Evolutionary conservation across 2,329 filamentous ascomycete species (phyloP), one percentile per base, ranked within the genome.

Genomic region (Neurospora crassa): DNA sequence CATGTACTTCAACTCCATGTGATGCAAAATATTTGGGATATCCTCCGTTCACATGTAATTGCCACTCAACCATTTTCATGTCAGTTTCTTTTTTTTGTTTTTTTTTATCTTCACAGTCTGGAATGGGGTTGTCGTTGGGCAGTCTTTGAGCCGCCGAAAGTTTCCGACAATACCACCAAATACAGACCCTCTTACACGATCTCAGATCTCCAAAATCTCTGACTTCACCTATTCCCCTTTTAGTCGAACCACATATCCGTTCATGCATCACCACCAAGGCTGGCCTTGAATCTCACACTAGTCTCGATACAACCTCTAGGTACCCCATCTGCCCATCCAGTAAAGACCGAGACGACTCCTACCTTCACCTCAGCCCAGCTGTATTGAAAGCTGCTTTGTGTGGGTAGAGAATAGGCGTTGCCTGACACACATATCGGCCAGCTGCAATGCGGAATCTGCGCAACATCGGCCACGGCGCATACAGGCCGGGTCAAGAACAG

Each of bases 401-500:
- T 53, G 29, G 45, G 45, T 24, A 53, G 45, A 70, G 69, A 70
- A 69, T 72, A 68, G 24, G 53, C 63, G 40, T 53, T 37, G 34
- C 34, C 34, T 71, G n/a, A 40, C 34, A 20, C 34, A 45, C 34
- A 45, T 40, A 47, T 68, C 45, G 41, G 68, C 42, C 5, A 5
- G n/a, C 43, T 41, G 47, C 40, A 67, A 98, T 98, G 95, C 91
- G 93, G 79, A 98, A 97, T 81, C 86, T 98, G 76, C 91, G 89
- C 82, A 94, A 90, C 80, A 89, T 94, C 77, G 89, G 87, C 78
- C 90, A 92, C 79, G 86, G 87, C 76, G 84, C 88, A 79, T 90
- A 90, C 83, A 86, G 83, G 76, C 84, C 18, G 6, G 41, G 89
- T 24, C 72, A 73, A 37, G 67, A 68, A 37, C 40, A 67, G n/a